Conservation (phyloP, 1,139 yeast genomes). For the Sugiyamaella castrensis region DNA sequence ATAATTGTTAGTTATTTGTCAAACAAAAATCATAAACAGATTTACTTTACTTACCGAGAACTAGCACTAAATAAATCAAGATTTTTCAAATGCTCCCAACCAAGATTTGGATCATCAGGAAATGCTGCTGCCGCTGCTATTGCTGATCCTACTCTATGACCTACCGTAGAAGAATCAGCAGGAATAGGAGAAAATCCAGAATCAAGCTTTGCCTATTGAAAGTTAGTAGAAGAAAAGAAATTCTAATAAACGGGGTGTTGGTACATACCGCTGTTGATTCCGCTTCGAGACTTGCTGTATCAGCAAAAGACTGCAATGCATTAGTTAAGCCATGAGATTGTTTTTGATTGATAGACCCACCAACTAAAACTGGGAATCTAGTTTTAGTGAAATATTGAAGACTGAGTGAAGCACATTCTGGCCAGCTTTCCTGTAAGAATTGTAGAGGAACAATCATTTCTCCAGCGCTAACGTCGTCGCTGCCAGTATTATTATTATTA, state of each 20-base stretch:
- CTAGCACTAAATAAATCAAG: conserved; percentile 10
- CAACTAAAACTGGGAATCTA: conserved; percentile 4
- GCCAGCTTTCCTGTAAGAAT: conserved; percentile 12
- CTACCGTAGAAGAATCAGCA: not conserved
- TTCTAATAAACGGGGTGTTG: not conserved
- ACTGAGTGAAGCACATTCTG: conserved; percentile 9
- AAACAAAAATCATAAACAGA: too few species aligned
- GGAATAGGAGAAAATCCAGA: conserved; percentile 4
- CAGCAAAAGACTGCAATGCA: conserved; percentile 13
- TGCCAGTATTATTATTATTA: too few species aligned
- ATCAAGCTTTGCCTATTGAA: conserved; percentile 5
- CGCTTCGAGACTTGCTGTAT: conserved; percentile 11
- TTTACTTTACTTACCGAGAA: conserved; percentile 5
- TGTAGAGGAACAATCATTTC: conserved; percentile 6
- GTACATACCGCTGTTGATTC: not conserved
- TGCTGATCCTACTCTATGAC: conserved; percentile 4
- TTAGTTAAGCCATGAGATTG: conserved; percentile 7
- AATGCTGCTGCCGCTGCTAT: conserved; percentile 11
- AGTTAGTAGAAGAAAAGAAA: not conserved
- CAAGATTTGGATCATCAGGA: conserved; percentile 9
- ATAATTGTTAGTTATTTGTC: not conserved
- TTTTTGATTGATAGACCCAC: not conserved
- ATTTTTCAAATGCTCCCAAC: conserved; percentile 16
- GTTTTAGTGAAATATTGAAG: conserved; percentile 11
- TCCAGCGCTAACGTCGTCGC: not conserved